Base-by-base conservation (phyloP, 2,329 filamentous ascomycete genomes). In the Microcyclospora pomicola region DNA sequence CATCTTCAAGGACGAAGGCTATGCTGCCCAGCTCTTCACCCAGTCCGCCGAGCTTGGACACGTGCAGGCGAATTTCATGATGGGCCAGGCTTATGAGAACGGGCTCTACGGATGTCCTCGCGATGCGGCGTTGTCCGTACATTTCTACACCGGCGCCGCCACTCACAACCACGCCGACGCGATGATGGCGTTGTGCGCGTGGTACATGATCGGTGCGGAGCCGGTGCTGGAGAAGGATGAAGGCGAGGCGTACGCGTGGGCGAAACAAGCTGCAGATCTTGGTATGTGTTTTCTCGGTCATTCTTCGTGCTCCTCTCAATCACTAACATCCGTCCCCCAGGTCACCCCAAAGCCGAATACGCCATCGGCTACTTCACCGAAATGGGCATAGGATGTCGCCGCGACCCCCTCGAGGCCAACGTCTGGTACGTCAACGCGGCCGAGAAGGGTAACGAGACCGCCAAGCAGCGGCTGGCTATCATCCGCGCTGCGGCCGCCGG, bases 181-280 rank as follows among this genome's bases (percentile, higher is more conserved):
- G 34, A 96, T 96, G 86, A 94, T 98, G 87, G 88, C 88, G 4
- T 69, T 98, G 7, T 98, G 91, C 61, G 91, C 91, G 9, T 98
- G 91, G 91, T 98, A 96, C 60, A 82, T 96, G 71, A 82, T 96
- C 31, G 91, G 91, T 9, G 91, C 91, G 2, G 82, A 87, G 49
- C 86, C 87, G 0, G 77, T 96, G 11, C 65, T 98, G 15, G 87
- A 94, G 43, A 94, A 91, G 62, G 88, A 98, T 52, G 88, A 96
- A 59, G 80, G 81, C 49, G 91, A 98, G 60, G 91, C 91, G 9
- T 96, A 92, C 54, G 87, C 94, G 59, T 98, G 91, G 91, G 87
- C 91, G 12, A 77, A 77, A 52, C 78, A 80, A 53, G 84, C 91
- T 38, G 88, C 88, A 27, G 80, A 91, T 44, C 69, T 80, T 47